phyloP scores from a whole-genome alignment of 2,329 filamentous ascomycete species.

The Aspergillus felis region DNA sequence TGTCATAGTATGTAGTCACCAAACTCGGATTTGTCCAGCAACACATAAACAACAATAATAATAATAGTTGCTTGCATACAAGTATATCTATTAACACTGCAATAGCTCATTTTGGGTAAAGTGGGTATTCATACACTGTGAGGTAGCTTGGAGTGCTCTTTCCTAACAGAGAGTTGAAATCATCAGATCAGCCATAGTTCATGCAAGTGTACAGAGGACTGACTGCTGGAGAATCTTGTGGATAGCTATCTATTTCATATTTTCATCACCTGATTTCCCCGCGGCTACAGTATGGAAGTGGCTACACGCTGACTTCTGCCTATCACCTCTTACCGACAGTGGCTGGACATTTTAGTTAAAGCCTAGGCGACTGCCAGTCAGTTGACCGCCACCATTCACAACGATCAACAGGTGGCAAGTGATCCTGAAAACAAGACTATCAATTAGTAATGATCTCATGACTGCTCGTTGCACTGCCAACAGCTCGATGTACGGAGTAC shows the following conservation, averaged over 20 bases:
- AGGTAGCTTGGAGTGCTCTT: background rate
- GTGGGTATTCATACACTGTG: background rate
- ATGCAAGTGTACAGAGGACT: background rate
- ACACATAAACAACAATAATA: background rate
- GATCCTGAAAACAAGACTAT: background rate
- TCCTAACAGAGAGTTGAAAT: background rate
- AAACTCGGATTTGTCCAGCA: background rate
- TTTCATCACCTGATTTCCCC: background rate
- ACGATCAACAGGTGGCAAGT: background rate
- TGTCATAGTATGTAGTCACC: background rate
- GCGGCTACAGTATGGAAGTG: background rate
- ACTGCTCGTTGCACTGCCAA: background rate
- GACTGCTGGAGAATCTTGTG: background rate
- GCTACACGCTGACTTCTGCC: background rate
- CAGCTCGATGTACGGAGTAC: background rate
- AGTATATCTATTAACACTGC: background rate
- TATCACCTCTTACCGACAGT: conserved; percentile 10
- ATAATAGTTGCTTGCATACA: background rate
- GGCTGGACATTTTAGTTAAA: conserved; percentile 12
- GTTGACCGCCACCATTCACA: conserved; percentile 14
- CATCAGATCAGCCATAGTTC: background rate
- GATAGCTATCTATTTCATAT: background rate
- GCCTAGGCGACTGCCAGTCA: conserved; percentile 4
- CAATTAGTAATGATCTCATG: background rate
- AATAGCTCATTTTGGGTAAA: background rate